phyloP scores from a whole-genome alignment of 345 rosid species.

The Salix udensis region DNA sequence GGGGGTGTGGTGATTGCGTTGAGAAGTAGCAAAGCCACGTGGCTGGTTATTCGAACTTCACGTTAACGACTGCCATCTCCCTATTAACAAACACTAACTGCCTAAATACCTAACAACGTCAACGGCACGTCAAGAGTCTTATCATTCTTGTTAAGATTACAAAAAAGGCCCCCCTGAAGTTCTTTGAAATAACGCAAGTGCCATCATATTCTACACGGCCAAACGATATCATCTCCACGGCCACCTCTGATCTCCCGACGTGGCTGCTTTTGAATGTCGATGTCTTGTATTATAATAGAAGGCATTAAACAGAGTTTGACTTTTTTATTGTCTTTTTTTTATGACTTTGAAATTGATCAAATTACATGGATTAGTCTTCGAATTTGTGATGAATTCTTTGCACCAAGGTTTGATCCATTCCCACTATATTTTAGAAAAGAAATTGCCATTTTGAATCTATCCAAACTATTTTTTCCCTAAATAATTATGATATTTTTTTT shows the following conservation, averaged over 20 bases:
- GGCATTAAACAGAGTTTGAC: not conserved
- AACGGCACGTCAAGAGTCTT: not conserved
- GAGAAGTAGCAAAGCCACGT: constrained; percentile 1
- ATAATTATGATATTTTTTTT: not conserved
- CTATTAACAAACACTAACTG: not conserved
- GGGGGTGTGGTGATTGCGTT: not conserved
- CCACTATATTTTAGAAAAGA: too few relatives aligned
- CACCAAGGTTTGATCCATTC: too few relatives aligned
- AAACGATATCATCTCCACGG: not conserved
- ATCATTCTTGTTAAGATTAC: too few relatives aligned
- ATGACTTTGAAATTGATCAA: not conserved
- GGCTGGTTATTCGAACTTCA: not conserved
- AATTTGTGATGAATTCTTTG: not conserved
- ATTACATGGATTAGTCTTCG: not conserved
- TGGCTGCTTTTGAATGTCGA: not conserved
- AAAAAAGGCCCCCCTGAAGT: not conserved
- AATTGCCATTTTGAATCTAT: not conserved
- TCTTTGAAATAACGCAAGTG: not conserved
- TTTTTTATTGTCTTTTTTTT: not conserved
- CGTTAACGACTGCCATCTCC: not conserved
- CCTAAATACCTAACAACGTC: not conserved
- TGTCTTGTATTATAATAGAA: not conserved
- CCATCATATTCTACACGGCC: not conserved
- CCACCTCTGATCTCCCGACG: not conserved
- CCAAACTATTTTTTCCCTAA: not conserved